These are phyloP conservation scores for Pholiota conissans DNA, from an alignment of 768 basidiomycete species.

Conservation along the genomic window DNA sequence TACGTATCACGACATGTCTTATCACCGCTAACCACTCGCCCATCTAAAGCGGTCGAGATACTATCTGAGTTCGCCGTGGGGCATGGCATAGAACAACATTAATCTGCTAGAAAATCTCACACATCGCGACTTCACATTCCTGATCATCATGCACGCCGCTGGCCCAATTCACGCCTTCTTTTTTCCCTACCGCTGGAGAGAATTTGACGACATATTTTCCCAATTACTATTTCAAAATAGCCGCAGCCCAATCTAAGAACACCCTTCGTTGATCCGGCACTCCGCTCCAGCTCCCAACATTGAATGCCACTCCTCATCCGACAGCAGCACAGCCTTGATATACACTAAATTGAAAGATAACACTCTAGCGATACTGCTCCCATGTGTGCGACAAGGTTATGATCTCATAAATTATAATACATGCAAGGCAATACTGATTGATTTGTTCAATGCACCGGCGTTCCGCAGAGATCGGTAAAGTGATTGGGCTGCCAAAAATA, in stretches of 20 bases:
- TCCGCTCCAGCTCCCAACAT: background rate
- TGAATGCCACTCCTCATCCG: background rate
- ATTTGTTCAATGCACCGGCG: background rate
- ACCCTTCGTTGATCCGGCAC: background rate
- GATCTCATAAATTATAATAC: background rate
- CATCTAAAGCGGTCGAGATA: background rate
- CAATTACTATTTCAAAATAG: background rate
- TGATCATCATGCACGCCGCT: background rate
- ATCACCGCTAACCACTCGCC: background rate
- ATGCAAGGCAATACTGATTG: background rate
- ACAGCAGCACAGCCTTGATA: background rate
- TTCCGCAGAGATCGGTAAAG: conserved; percentile 5
- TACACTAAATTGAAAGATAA: background rate
- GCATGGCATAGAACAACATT: background rate
- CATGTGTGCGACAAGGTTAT: background rate
- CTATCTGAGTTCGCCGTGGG: background rate
- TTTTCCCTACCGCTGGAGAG: background rate
- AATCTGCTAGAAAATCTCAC: background rate
- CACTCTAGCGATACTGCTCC: background rate
- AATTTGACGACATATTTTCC: background rate
- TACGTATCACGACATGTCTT: background rate
- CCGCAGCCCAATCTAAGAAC: background rate
- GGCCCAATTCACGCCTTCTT: background rate
- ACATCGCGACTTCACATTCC: background rate
- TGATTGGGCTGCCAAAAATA: conserved; percentile 1